Evolutionary conservation across 2,329 filamentous ascomycete genomes (phyloP), one percentile per base, ranked within the genome.

Genomic region (Trichoderma harzianum): DNA sequence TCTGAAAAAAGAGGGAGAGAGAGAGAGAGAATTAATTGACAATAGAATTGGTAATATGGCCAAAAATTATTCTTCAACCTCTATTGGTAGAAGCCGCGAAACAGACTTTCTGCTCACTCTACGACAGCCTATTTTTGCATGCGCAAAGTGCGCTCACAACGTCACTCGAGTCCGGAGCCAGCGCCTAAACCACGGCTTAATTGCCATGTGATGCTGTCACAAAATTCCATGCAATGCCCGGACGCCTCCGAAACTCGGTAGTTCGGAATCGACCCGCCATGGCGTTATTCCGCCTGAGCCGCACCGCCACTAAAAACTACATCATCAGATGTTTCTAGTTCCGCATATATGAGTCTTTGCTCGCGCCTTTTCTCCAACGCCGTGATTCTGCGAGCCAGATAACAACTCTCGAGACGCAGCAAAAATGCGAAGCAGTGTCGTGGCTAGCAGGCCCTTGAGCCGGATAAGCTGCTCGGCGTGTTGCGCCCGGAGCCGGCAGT

Each of bases 381-480:
- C 26, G 10, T 10, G 11, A 36, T 6, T 26, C n/a, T 55, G 47
- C 16, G 30, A 34, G 18, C n/a, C n/a, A n/a, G n/a, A n/a, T n/a
- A n/a, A n/a, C n/a, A 39, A n/a, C 30, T 16, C n/a, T 10, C 43
- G 14, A 69, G 26, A 43, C 47, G 43, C 24, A 73, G 12, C 57
- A 8, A 64, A 32, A 7, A 76, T 76, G 75, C 75, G 73, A 72
- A 70, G 72, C 60, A 65, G 72, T 66, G 72, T 71, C 24, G 60
- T 63, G 36, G 70, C 71, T 43, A 69, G 65, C 36, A 70, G 62
- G 43, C 72, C 73, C 28, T 34, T 73, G 72, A 72, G 74, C 36
- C 75, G 71, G 63, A 62, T 76, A 30, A 72, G 74, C 55, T 71
- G 70, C 65, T 62, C 64, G 72, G 70, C 71, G 60, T 68, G 30